phyloP scores from a whole-genome alignment of 1,284 basidiomycete species.

The Malassezia japonica region DNA sequence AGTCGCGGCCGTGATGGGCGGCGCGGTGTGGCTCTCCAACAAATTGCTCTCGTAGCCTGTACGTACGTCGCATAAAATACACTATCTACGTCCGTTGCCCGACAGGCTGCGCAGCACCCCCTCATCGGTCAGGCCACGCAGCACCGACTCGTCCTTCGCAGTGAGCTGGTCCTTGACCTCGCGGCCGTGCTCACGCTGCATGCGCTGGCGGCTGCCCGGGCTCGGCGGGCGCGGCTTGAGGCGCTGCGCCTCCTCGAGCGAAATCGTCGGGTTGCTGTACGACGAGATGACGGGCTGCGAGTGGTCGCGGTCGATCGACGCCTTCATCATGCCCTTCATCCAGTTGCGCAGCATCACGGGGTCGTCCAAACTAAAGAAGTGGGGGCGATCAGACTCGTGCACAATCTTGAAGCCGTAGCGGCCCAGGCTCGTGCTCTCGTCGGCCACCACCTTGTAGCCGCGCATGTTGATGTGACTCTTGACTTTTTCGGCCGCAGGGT shows the following conservation, averaged over 20 bases:
- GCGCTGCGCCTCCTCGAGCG: constrained; percentile 82
- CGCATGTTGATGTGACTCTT: constrained; percentile 88
- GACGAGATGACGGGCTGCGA: constrained; percentile 74
- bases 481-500: constrained; percentile 54
- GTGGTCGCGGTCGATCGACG: constrained; percentile 68
- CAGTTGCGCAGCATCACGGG: constrained; percentile 75
- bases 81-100: neutral
- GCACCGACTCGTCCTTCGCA: constrained; percentile 50
- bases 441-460: constrained; percentile 86
- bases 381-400: constrained; percentile 75
- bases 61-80: neutral
- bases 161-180: constrained; percentile 85
- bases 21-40: constrained; percentile 8
- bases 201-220: constrained; percentile 73
- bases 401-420: constrained; percentile 90
- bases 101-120: constrained; percentile 13
- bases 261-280: constrained; percentile 93
- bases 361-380: constrained; percentile 85
- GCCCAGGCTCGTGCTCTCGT: constrained; percentile 83
- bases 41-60: neutral
- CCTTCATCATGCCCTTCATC: constrained; percentile 99
- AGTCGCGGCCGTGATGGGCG: constrained; percentile 25
- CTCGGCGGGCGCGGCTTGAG: constrained; percentile 94
- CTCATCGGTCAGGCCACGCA: constrained; percentile 27
- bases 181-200: constrained; percentile 73